Base-by-base conservation (phyloP, 1,139 yeast genomes). In the Martiniozyma asiatica region DNA sequence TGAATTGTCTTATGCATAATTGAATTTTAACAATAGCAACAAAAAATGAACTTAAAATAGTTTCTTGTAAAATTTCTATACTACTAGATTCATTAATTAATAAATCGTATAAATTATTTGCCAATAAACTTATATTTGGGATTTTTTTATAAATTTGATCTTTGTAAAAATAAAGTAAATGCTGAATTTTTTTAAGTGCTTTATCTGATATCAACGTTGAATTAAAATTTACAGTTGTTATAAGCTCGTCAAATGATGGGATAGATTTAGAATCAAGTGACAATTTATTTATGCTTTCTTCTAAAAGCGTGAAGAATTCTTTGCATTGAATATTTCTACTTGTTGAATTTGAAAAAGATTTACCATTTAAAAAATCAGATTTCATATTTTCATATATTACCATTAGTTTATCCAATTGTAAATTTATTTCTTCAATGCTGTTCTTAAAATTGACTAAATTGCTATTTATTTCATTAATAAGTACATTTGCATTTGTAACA, bases 71-170 rank as follows among this genome's bases (percentile, higher is more conserved):
- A 8, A 37, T 41, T 13, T 37, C 39, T 20, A 48, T 35, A 16
- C 35, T 21, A 8, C 38, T 36, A 9, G 39, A 30, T 14, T 41
- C 40, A 14, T 38, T 37, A 7, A 45, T 27, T 32, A 51, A 53
- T 2, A 43, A 39, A 55, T 51, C 33, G 31, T 56, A 58, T 4
- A 59, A 32, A 5, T 45, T 40, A 20, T 43, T 34, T 0, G 64
- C 48, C 2, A 49, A 28, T 2, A 37, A 36, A 3, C 47, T 36
- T 3, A 59, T 54, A 10, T 43, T 40, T 0, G 55, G 51, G 4
- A 55, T 55, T 21, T 45, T 40, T n/a, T 55, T 46, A 1, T 39
- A 22, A 8, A 45, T 47, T 21, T 57, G 59, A 6, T 39, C 43
- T 5, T 45, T 36, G 26, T 53, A 51, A 0, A 50, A 37, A 4